These are phyloP conservation scores for Viola odorata DNA, from an alignment of 345 rosid species.

Conservation along the genomic window DNA sequence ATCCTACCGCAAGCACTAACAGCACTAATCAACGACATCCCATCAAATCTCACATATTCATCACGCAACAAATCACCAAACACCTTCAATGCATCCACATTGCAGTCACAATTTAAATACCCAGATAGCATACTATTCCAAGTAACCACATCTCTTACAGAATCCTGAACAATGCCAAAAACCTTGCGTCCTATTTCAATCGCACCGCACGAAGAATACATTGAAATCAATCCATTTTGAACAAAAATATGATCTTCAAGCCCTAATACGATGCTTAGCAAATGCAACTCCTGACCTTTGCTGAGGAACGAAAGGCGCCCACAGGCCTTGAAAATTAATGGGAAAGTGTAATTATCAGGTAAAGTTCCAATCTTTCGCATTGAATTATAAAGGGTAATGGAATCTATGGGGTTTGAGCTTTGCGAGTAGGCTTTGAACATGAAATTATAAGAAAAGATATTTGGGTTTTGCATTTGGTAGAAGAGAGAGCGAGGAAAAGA, in stretches of 20 bases:
- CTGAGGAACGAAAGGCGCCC: constrained; percentile 5
- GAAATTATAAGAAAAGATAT: constrained; percentile 10
- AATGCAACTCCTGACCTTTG: constrained; percentile 17
- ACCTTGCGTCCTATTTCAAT: constrained; percentile 7
- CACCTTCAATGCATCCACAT: constrained; percentile 2
- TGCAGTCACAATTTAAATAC: constrained; percentile 2
- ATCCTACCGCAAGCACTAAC: constrained; percentile 10
- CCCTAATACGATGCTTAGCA: constrained; percentile 11
- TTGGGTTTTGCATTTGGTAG: constrained; percentile 10
- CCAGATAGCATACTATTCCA: constrained; percentile 17
- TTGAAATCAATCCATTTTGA: constrained; percentile 13
- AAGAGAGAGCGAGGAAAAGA: constrained; percentile 11
- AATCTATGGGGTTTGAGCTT: constrained; percentile 5
- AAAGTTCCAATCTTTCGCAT: constrained; percentile 5
- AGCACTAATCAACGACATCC: constrained; percentile 1
- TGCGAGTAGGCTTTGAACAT: constrained; percentile 14
- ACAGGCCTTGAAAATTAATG: constrained; percentile 8
- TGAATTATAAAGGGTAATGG: constrained; percentile 10
- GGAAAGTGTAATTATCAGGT: constrained; percentile 17
- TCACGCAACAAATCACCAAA: constrained; percentile 2
- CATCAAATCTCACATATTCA: constrained; percentile 2
- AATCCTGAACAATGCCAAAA: constrained; percentile 6
- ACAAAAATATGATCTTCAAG: constrained; percentile 10
- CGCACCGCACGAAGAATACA: constrained; percentile 6
- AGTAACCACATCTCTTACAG: constrained; percentile 12